A percentile compares a stretch with the other conserved stretches of the same genome.
These are phyloP conservation scores for Coniochaeta ligniaria DNA, from an alignment of 2,329 filamentous ascomycete species.

Conservation along the genomic window DNA sequence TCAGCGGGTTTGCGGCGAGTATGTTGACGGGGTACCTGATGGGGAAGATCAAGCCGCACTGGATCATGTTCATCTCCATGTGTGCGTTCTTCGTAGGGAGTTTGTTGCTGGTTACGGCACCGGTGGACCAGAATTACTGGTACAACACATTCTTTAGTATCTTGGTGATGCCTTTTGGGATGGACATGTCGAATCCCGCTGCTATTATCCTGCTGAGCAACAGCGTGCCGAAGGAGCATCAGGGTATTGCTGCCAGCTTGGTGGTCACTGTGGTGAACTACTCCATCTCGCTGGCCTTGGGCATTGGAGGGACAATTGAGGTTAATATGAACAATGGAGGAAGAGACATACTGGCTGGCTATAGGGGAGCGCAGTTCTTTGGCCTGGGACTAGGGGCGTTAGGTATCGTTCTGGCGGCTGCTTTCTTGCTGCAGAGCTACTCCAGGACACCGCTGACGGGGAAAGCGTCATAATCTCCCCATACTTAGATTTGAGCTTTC, in stretches of 20 bases:
- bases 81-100: constrained; percentile 34
- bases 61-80: constrained; percentile 37
- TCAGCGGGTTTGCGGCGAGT: constrained; percentile 36
- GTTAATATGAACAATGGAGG: constrained; percentile 21
- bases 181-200: constrained; percentile 62
- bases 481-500: not conserved
- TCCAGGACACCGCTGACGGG: constrained; percentile 2
- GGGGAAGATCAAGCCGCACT: constrained; percentile 27
- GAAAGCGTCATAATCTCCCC: not conserved
- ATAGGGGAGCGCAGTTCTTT: constrained; percentile 31
- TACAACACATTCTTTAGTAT: constrained; percentile 51
- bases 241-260: constrained; percentile 42
- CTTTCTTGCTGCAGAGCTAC: constrained; percentile 18
- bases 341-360: constrained; percentile 23
- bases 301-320: constrained; percentile 59
- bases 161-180: constrained; percentile 52
- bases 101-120: constrained; percentile 36
- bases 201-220: constrained; percentile 54
- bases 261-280: constrained; percentile 64
- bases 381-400: constrained; percentile 30
- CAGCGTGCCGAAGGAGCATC: constrained; percentile 34
- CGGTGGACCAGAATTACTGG: constrained; percentile 56
- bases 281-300: constrained; percentile 57
- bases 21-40: constrained; percentile 35
- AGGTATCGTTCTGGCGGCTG: constrained; percentile 23